Conservation (phyloP, 192 early-diverging fungal species). For the Phlyctochytrium bullatum region DNA sequence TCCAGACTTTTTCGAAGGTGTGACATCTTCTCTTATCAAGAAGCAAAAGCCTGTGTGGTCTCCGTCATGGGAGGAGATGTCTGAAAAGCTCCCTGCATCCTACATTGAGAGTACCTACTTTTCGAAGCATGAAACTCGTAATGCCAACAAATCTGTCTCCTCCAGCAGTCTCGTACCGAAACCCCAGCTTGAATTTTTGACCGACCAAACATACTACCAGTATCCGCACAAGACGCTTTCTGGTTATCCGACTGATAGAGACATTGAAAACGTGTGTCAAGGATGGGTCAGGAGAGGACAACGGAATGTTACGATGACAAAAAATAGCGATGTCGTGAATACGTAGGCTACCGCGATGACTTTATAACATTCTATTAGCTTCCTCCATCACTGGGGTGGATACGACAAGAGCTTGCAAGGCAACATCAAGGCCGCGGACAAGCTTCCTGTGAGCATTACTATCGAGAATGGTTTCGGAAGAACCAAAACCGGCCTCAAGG, state of each 20-base stretch:
- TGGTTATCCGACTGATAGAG: slow-evolving; percentile 47
- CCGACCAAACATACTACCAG: slow-evolving; percentile 41
- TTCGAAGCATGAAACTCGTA: background rate
- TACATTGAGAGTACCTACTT: slow-evolving; percentile 36
- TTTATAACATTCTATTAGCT: slow-evolving; percentile 5
- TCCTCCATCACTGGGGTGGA: slow-evolving; percentile 47
- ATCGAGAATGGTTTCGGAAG: slow-evolving; percentile 40
- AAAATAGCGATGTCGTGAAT: slow-evolving; percentile 18
- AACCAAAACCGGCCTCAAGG: slow-evolving; percentile 44
- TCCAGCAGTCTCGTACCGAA: background rate
- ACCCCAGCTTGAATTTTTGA: slow-evolving; percentile 27
- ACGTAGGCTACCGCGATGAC: slow-evolving; percentile 4
- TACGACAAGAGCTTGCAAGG: slow-evolving; percentile 44
- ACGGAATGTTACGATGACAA: slow-evolving; percentile 10
- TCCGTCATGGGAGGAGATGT: slow-evolving; percentile 47
- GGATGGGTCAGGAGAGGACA: slow-evolving; percentile 12
- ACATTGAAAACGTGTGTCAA: slow-evolving; percentile 27
- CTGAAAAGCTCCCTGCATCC: background rate
- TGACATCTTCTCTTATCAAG: slow-evolving; percentile 71
- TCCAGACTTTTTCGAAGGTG: slow-evolving; percentile 89
- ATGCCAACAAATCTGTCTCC: background rate
- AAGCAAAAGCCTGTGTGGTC: slow-evolving; percentile 74
- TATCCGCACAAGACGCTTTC: slow-evolving; percentile 53
- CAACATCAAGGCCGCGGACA: background rate
- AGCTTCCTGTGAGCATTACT: slow-evolving; percentile 11